Base-by-base conservation (phyloP, 1,284 basidiomycete genomes). In the Trichosporon sp. region DNA sequence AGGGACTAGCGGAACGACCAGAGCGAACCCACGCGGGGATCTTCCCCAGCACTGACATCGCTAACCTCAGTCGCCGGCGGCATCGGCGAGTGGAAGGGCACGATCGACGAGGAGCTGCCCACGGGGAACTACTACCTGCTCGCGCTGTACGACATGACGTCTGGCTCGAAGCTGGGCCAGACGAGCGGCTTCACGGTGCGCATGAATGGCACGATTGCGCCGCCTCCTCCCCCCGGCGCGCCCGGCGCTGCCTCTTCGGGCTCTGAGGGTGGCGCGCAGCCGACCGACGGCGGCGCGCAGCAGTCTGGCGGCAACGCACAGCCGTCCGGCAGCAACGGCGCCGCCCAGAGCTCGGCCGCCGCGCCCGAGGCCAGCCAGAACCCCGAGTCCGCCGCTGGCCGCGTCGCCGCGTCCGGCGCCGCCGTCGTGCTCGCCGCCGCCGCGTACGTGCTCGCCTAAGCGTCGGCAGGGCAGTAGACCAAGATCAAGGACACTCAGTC, bases 31-130 rank as follows among this genome's bases (percentile, higher is more conserved):
- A n/a, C n/a, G n/a, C n/a, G n/a, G n/a, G n/a, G n/a, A n/a, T n/a
- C n/a, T n/a, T 38, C 35, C 35, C 35, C 35, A 5, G 35, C 5
- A 13, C 35, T 18, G 38, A 42, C 38, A n/a, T 23, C 53, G 27
- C 56, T 58, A 23, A 58, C 56, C 1, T 2, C 56, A 60, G 56
- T 60, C 7, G 15, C 56, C 56, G 56, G 56, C 27, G 56, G 56
- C 27, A 15, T 60, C 27, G 56, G 56, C 56, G 56, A 60, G 56
- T 60, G 56, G 56, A 60, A 60, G 56, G 56, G 56, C 56, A 60
- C 9, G 56, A 18, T 60, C 27, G 29, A 29, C 27, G 56, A 60
- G 29, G 18, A 18, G 15, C 27, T 60, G 5, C 56, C 56, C 29
- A 31, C 27, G 29, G 56, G 56, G 4, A 29, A 60, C 56, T 32